Conservation (phyloP, 2,329 filamentous ascomycete genomes). For the Xylogone sp. region DNA sequence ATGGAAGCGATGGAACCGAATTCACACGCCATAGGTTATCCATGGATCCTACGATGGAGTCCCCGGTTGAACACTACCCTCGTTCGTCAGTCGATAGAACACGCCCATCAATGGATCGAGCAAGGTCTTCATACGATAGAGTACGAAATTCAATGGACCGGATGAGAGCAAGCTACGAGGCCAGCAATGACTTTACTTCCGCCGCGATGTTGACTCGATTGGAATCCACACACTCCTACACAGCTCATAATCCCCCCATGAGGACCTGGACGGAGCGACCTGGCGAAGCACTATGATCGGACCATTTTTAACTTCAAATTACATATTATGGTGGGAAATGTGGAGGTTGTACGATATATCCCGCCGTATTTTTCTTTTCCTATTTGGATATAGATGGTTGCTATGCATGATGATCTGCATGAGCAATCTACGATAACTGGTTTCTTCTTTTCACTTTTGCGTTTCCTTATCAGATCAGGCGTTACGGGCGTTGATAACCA, state of each 20-base stretch:
- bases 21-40: constrained; percentile 69
- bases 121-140: constrained; percentile 82
- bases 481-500: constrained; percentile 20
- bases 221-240: constrained; percentile 63
- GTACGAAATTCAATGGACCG: constrained; percentile 85
- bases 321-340: constrained; percentile 5
- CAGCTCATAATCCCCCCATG: constrained; percentile 21
- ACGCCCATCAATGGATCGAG: constrained; percentile 55
- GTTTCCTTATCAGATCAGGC: constrained; percentile 22
- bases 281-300: constrained; percentile 16
- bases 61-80: constrained; percentile 14
- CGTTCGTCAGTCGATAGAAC: constrained; percentile 51
- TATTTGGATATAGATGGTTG: constrained; percentile 33
- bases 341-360: constrained; percentile 27
- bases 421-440: constrained; percentile 41
- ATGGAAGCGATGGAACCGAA: constrained; percentile 90
- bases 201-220: constrained; percentile 80
- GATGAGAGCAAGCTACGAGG: constrained; percentile 78
- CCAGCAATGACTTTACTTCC: constrained; percentile 85
- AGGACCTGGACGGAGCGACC: constrained; percentile 10
- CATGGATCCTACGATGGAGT: constrained; percentile 41
- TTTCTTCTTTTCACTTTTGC: constrained; percentile 20
- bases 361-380: constrained; percentile 30
- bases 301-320: constrained; percentile 6
- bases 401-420: constrained; percentile 44